Base-by-base conservation (phyloP, 2,329 filamentous ascomycete species). In the Endothia cerciana region DNA sequence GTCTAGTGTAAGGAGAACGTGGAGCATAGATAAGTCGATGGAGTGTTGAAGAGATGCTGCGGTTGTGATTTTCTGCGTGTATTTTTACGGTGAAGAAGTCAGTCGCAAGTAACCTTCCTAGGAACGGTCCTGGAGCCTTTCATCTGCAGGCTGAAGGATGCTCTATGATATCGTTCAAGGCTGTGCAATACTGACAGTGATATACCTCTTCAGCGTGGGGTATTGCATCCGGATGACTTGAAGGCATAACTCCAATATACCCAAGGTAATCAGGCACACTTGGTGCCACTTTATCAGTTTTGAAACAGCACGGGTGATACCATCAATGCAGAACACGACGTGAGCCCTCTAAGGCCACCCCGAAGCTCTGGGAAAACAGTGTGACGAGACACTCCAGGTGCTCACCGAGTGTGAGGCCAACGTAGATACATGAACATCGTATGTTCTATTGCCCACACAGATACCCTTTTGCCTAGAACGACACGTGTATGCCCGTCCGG, bases 151-250 rank as follows among this genome's bases (percentile, higher is more conserved):
- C 7, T 28, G 22, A 10, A 40, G 33, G 17, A 49, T 13, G 6
- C 33, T 33, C 8, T 7, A 53, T 53, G 11, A 51, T n/a, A 30
- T 2, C 10, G 4, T 49, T 28, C 2, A 15, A 17, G 47, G 17
- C 5, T 22, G 25, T 36, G 7, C 5, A 4, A 55, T 36, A 59
- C 57, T 59, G 57, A 59, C 57, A 59, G 36, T 41, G 57, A 59
- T 43, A 11, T 59, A 59, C 38, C 17, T 59, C 22, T 30, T 15
- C 38, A 59, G 19, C 22, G 40, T 59, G 25, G 57, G 38, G 13
- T 59, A 43, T 19, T 59, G 57, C 57, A 59, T 59, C 4, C 57
- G 57, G 57, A 59, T 59, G 33, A 59, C 57, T 36, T 36, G 33
- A 10, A 36, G 33, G 33, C 33, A 36, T 36, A 36, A 10, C 33